phyloP scores from a whole-genome alignment of 441 rosid species.

The Populus hybrid region DNA sequence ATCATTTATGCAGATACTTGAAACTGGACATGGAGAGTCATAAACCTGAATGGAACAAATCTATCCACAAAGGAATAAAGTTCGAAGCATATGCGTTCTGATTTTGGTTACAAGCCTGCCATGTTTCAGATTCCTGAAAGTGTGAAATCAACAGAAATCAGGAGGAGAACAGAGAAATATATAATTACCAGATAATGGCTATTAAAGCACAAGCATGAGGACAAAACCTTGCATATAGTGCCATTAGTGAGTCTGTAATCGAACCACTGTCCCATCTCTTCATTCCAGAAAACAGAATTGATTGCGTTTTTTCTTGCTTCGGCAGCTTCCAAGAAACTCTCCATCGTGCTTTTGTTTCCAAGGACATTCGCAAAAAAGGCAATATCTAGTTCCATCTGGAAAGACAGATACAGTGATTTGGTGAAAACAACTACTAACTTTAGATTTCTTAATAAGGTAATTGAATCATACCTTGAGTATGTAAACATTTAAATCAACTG shows the following conservation, averaged over 20 bases:
- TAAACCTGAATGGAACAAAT: slow-evolving; percentile 64
- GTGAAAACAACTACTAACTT: slow-evolving; percentile 6
- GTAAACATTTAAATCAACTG: slow-evolving; percentile 58
- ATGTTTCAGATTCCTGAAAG: slow-evolving; percentile 46
- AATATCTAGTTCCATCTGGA: slow-evolving; percentile 87
- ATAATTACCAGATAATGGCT: background rate
- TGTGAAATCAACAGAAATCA: background rate
- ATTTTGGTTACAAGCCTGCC: slow-evolving; percentile 64
- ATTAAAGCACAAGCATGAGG: background rate
- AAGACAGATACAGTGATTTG: slow-evolving; percentile 12
- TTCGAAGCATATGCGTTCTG: slow-evolving; percentile 69
- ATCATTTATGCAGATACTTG: background rate
- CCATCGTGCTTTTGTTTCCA: slow-evolving; percentile 41
- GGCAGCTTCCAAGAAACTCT: slow-evolving; percentile 50
- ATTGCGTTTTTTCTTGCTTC: slow-evolving; percentile 58
- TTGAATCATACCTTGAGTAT: slow-evolving; percentile 41
- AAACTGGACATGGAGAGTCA: slow-evolving; percentile 7
- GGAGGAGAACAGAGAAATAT: background rate
- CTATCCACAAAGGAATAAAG: slow-evolving; percentile 75
- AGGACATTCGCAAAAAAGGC: slow-evolving; percentile 55
- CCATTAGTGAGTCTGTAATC: slow-evolving; percentile 59
- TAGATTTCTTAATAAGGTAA: slow-evolving; percentile 1
- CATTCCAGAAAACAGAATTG: slow-evolving; percentile 68
- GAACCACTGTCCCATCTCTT: slow-evolving; percentile 72
- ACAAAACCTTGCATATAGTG: slow-evolving; percentile 30